These are phyloP conservation scores for Candolleomyces aberdarensis DNA, from an alignment of 768 basidiomycete species.

Conservation along the genomic window DNA sequence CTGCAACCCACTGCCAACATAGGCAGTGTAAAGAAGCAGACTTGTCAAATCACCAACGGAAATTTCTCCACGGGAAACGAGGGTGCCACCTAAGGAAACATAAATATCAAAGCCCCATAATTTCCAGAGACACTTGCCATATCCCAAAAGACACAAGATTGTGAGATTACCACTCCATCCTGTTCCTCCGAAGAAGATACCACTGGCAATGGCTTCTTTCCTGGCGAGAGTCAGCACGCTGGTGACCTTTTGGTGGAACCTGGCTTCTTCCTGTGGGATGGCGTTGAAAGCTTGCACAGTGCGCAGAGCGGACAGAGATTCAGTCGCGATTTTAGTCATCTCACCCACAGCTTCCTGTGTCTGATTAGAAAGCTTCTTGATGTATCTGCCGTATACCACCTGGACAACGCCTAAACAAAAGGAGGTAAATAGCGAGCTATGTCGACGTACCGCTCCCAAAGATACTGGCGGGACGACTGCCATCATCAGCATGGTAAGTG, in stretches of 20 bases:
- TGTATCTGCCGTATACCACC: slow-evolving; percentile 95
- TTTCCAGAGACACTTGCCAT: slow-evolving; percentile 51
- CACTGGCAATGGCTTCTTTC: slow-evolving; percentile 87
- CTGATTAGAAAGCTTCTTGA: slow-evolving; percentile 85
- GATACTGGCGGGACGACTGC: slow-evolving; percentile 87
- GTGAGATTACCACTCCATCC: slow-evolving; percentile 95
- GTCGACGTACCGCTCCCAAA: slow-evolving; percentile 65
- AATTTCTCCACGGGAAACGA: slow-evolving; percentile 85
- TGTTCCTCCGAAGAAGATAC: slow-evolving; percentile 89
- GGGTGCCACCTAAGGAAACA: slow-evolving; percentile 65
- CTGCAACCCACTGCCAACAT: slow-evolving; percentile 77
- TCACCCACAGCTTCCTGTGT: slow-evolving; percentile 96
- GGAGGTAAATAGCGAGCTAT: neutral
- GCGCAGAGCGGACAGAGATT: slow-evolving; percentile 81
- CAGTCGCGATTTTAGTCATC: slow-evolving; percentile 91
- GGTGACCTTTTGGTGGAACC: slow-evolving; percentile 67
- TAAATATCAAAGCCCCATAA: neutral
- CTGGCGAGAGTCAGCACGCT: slow-evolving; percentile 71
- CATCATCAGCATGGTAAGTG: slow-evolving; percentile 89
- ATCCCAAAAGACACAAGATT: slow-evolving; percentile 82
- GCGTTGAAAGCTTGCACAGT: slow-evolving; percentile 94
- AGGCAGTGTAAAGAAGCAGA: slow-evolving; percentile 86
- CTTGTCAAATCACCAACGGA: slow-evolving; percentile 91
- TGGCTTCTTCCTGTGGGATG: slow-evolving; percentile 65
- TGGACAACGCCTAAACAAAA: slow-evolving; percentile 25